These are phyloP conservation scores for Panicum miliaceum DNA, from an alignment of 176 grass and related monocot species.

Conservation along the genomic window DNA sequence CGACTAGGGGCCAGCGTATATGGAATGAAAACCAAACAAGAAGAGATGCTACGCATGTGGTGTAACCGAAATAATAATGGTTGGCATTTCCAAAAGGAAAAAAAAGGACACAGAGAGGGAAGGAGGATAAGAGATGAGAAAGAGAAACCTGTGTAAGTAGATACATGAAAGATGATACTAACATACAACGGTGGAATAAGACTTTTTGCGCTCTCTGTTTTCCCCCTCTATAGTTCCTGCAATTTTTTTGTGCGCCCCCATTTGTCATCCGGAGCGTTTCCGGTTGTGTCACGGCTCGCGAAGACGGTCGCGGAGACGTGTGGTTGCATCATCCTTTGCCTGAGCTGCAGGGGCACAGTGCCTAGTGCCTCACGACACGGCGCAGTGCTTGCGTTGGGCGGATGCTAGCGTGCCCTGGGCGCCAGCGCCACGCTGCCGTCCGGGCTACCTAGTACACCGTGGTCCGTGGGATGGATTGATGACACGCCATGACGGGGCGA, in stretches of 20 bases:
- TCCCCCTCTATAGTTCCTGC: not conserved
- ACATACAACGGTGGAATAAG: conserved; percentile 5
- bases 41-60: not conserved
- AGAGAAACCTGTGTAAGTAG: not conserved
- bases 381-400: not conserved
- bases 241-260: not conserved
- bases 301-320: not conserved
- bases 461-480: not conserved
- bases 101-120: not conserved
- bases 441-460: not conserved
- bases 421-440: not conserved
- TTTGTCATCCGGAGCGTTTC: not conserved
- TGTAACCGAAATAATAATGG: too few relatives aligned
- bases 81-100: not conserved
- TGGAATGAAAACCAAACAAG: not conserved
- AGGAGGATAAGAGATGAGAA: not conserved
- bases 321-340: not conserved
- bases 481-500: too few relatives aligned
- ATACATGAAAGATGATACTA: not conserved
- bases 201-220: not conserved
- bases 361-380: not conserved
- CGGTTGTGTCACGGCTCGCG: not conserved
- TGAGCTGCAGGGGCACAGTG: too few relatives aligned
- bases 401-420: not conserved
- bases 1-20: conserved; percentile 10